Percentiles rank a stretch among this genome's conserved stretches.
Conservation (phyloP, 2,329 filamentous ascomycete species). For the Taxawa tesnikishii region DNA sequence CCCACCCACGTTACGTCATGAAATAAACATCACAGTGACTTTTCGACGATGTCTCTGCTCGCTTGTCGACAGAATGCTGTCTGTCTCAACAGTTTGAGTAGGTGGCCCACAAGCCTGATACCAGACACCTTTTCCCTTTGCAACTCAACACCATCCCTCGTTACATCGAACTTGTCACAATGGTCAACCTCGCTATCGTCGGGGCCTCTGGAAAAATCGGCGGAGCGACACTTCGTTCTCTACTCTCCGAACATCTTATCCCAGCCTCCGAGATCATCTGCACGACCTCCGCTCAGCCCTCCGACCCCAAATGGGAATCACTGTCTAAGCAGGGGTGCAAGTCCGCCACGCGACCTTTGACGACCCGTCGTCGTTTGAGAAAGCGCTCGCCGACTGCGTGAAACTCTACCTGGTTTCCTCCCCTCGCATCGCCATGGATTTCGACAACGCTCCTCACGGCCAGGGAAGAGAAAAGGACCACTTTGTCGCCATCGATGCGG, state of each 20-base stretch:
- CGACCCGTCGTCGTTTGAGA: slow-evolving; percentile 18
- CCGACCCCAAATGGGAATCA: slow-evolving; percentile 8
- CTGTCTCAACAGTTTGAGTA: too few relatives aligned
- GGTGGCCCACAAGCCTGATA: too few relatives aligned
- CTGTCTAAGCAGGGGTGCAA: slow-evolving; percentile 13
- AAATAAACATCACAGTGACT: too few relatives aligned
- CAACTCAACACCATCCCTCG: neutral
- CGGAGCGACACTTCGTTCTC: slow-evolving; percentile 27
- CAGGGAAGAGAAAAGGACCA: slow-evolving; percentile 32
- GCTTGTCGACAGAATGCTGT: too few relatives aligned
- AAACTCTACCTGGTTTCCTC: slow-evolving; percentile 34
- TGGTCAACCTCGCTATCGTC: slow-evolving; percentile 24
- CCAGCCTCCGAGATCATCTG: slow-evolving; percentile 24
- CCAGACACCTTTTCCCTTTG: neutral
- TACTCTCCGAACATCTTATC: slow-evolving; percentile 28
- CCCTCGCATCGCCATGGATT: slow-evolving; percentile 31
- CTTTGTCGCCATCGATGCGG: slow-evolving; percentile 29
- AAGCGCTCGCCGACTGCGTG: slow-evolving; percentile 24
- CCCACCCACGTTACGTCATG: too few relatives aligned
- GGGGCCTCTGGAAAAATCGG: slow-evolving; percentile 35
- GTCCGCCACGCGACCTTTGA: slow-evolving; percentile 28
- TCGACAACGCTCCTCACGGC: slow-evolving; percentile 26
- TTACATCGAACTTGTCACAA: too few relatives aligned
- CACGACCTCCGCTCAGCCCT: slow-evolving; percentile 18
- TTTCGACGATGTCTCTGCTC: too few relatives aligned